Evolutionary conservation across 1,139 yeast species (phyloP), one percentile per base, ranked within the genome.

Genomic region (Kluyveromyces marxianus): DNA sequence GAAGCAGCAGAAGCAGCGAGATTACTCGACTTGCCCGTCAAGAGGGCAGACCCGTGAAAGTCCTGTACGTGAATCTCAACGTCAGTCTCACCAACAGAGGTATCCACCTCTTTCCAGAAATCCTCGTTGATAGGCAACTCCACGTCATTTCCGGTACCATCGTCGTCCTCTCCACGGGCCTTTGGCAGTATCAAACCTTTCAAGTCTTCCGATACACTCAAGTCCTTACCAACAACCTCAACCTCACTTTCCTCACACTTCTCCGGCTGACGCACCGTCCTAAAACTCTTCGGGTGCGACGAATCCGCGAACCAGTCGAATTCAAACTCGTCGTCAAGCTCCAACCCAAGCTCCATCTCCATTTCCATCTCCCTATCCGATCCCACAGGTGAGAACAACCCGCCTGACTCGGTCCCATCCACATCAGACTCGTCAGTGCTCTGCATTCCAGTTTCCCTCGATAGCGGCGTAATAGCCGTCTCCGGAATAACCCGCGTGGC

Each of bases 91-190:
- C 24, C 30, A 4, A 26, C 35, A 24, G 46, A 32, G 2, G 41
- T 43, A 31, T 41, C 46, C 32, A 36, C 42, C 34, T 59, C 63
- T 37, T 60, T 60, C 66, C 66, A 60, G 47, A 60, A 62, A 44
- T 62, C 65, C 27, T 52, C 50, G 44, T 53, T 56, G 33, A 44
- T 49, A 24, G 46, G 49, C 37, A 54, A 37, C 33, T 35, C 44
- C 3, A 50, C 41, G 26, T 49, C 56, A 34, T 45, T 14, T 14
- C 21, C 21, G 21, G 21, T 14, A 14, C 21, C 21, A 2, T 14
- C 21, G 21, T 14, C 21, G 21, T 14, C 21, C 21, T 14, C 21
- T 14, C 21, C 53, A 37, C 28, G 39, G 2, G 41, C 4, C 7
- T 37, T 25, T n/a, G 28, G 46, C 30, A 38, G 39, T 8, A 37